phyloP scores from a whole-genome alignment of 306 rosid species.

The Castanea mollissima region DNA sequence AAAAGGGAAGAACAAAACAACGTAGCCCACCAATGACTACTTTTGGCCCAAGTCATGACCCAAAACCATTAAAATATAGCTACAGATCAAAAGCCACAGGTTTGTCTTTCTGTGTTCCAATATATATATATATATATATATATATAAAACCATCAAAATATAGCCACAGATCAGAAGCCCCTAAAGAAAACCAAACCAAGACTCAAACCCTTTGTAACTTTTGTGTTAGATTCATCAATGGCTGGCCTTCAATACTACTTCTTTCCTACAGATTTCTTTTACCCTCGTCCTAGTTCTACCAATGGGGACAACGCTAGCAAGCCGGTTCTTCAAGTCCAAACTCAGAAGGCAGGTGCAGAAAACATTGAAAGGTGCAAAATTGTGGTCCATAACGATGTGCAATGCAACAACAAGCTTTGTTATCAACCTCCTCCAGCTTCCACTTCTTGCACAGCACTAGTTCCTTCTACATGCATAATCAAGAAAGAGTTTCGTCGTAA shows the following conservation, averaged over 20 bases:
- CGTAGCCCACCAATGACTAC: neutral
- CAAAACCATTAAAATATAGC: neutral
- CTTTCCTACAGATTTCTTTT: slow-evolving; percentile 2
- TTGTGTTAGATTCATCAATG: neutral
- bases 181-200: neutral
- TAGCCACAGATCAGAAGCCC: neutral
- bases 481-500: neutral
- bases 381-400: neutral
- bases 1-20: neutral
- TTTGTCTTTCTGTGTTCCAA: no score
- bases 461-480: neutral
- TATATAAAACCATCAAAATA: neutral
- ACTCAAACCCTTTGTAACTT: neutral
- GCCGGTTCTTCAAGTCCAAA: neutral
- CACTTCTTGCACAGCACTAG: neutral
- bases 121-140: no score
- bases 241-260: neutral
- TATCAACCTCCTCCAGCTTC: neutral
- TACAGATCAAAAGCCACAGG: neutral
- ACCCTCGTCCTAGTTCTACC: neutral
- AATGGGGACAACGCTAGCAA: neutral
- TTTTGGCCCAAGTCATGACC: neutral
- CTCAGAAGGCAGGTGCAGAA: neutral
- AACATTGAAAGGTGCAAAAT: neutral
- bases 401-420: neutral